Conservation (phyloP, 768 basidiomycete species). For the Kwoniella dejecticola region DNA sequence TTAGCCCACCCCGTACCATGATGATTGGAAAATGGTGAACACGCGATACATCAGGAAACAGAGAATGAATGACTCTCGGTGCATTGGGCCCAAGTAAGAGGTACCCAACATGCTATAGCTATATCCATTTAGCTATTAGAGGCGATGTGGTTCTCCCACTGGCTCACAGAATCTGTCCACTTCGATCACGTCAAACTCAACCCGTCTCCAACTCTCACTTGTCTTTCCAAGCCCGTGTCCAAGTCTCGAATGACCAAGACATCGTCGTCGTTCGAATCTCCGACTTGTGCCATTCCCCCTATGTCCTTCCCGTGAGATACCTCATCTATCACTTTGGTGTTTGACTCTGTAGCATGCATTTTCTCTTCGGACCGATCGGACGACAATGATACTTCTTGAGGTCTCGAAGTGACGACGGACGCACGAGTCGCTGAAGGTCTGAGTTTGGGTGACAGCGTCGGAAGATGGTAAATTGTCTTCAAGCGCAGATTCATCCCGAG, state of each 20-base stretch:
- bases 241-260: constrained; percentile 15
- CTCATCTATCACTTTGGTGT: background rate
- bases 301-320: too few relatives aligned
- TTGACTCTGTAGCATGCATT: background rate
- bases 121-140: too few relatives aligned
- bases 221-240: constrained; percentile 17
- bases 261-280: background rate
- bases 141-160: too few relatives aligned
- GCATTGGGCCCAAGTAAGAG: too few relatives aligned
- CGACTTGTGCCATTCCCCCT: background rate
- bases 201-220: constrained; percentile 11
- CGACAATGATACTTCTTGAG: too few relatives aligned
- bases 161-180: too few relatives aligned
- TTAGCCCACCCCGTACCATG: too few relatives aligned
- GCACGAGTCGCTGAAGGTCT: background rate
- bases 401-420: too few relatives aligned
- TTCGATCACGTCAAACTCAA: background rate
- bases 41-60: too few relatives aligned
- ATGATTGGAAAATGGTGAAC: too few relatives aligned
- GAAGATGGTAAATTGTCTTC: constrained; percentile 17
- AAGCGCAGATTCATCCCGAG: constrained; percentile 24
- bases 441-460: constrained; percentile 17
- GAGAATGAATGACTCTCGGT: too few relatives aligned
- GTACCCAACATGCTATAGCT: too few relatives aligned
- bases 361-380: background rate